Evolutionary conservation across 2,329 filamentous ascomycete species (phyloP).

Genomic region (Diaporthe helianthi): DNA sequence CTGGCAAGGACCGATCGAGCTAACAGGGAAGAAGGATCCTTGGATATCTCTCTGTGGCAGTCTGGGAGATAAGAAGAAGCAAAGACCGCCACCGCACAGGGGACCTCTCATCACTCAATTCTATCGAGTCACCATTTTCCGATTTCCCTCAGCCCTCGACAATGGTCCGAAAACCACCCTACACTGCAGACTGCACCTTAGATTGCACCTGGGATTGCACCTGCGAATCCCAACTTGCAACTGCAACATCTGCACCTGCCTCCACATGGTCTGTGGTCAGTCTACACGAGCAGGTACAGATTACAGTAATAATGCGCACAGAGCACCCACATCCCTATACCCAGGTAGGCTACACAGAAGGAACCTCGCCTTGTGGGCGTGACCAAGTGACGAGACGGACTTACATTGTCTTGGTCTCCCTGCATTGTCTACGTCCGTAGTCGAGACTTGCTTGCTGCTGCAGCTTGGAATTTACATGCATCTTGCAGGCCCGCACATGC

Average conservation of each 20-base stretch:
- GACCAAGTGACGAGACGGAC: not conserved
- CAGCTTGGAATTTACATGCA: not conserved
- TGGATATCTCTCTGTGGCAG: not conserved
- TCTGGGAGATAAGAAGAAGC: not conserved
- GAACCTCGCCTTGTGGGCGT: not conserved
- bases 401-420: slow-evolving; percentile 16
- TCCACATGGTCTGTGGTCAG: not conserved
- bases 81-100: not conserved
- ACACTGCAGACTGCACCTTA: too few species aligned
- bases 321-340: not conserved
- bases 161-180: too few species aligned
- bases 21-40: slow-evolving; percentile 7
- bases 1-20: slow-evolving; percentile 20
- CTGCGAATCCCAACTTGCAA: not conserved
- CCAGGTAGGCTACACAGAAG: too few species aligned
- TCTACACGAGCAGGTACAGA: not conserved
- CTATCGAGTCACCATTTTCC: slow-evolving; percentile 25
- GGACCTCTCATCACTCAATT: slow-evolving; percentile 13
- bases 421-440: slow-evolving; percentile 17
- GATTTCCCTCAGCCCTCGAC: not conserved
- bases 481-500: too few species aligned
- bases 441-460: not conserved
- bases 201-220: too few species aligned
- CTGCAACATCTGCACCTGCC: not conserved
- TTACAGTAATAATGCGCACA: not conserved